These are phyloP conservation scores for Lipomyces spencermartinsiae DNA, from an alignment of 805 yeast genomes.

Conservation along the genomic window DNA sequence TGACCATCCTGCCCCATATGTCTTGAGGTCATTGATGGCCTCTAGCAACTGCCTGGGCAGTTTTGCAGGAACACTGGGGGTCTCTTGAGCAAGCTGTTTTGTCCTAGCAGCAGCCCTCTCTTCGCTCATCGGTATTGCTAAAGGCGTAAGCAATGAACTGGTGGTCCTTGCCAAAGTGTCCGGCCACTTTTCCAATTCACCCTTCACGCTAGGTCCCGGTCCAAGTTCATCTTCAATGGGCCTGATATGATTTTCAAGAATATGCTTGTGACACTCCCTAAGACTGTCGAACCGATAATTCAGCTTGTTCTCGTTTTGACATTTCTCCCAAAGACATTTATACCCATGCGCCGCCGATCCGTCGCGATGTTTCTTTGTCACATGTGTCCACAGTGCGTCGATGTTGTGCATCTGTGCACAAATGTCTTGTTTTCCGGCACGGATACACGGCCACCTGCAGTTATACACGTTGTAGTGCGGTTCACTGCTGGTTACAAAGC, in stretches of 20 bases:
- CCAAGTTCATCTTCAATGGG: constrained; percentile 12
- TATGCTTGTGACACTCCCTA: constrained; percentile 12
- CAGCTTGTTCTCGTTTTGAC: neutral
- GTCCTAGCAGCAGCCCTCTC: constrained; percentile 11
- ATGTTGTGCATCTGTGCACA: constrained; percentile 12
- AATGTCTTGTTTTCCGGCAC: neutral
- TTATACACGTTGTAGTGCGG: neutral
- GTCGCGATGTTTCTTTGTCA: neutral
- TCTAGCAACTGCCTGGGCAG: neutral
- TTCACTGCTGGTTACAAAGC: neutral
- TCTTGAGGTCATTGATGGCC: constrained; percentile 6
- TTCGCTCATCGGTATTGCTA: constrained; percentile 17
- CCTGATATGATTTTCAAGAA: constrained; percentile 12
- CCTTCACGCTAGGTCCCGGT: constrained; percentile 13
- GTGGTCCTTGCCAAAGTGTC: neutral
- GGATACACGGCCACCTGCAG: neutral
- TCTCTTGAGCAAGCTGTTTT: neutral
- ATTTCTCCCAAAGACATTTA: constrained; percentile 15
- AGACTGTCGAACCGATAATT: constrained; percentile 5
- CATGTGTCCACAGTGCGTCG: neutral
- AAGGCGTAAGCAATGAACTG: constrained; percentile 13
- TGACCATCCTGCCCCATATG: constrained; percentile 27
- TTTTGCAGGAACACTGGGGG: neutral
- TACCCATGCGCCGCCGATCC: neutral
- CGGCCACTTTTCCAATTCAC: neutral